These are phyloP conservation scores for Globisporangium viniferum DNA, from an alignment of 352 stramenopile genomes.

Conservation along the genomic window DNA sequence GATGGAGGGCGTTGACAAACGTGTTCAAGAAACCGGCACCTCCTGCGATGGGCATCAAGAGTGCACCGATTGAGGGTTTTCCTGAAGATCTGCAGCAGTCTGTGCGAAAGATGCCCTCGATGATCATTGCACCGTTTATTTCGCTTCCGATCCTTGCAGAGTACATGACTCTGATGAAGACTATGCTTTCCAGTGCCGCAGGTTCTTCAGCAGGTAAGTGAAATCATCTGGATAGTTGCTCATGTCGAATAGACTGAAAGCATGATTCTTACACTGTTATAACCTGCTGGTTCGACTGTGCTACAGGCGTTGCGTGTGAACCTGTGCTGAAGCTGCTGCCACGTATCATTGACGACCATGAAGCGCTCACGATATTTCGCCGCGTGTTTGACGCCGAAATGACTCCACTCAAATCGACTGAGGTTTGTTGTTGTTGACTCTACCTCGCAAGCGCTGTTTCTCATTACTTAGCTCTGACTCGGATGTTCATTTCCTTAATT, in stretches of 20 bases:
- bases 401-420: conserved; percentile 29
- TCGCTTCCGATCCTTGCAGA: conserved; percentile 64
- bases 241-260: neutral
- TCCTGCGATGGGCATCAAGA: conserved; percentile 67
- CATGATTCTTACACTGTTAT: neutral
- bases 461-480: neutral
- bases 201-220: conserved; percentile 40
- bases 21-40: conserved; percentile 53
- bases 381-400: conserved; percentile 59
- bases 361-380: conserved; percentile 59
- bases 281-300: neutral
- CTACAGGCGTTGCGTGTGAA: conserved; percentile 50
- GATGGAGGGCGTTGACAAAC: conserved; percentile 70
- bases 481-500: neutral
- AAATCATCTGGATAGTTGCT: neutral
- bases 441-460: neutral
- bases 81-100: conserved; percentile 47
- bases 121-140: conserved; percentile 62
- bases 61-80: conserved; percentile 43
- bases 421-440: conserved; percentile 25
- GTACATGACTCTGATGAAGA: conserved; percentile 70
- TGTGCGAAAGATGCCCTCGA: conserved; percentile 59
- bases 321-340: conserved; percentile 67
- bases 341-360: conserved; percentile 67
- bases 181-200: conserved; percentile 35